These are phyloP conservation scores for Austroboletus novae-zelandiae DNA, from an alignment of 1,284 basidiomycete species.

Conservation along the genomic window DNA sequence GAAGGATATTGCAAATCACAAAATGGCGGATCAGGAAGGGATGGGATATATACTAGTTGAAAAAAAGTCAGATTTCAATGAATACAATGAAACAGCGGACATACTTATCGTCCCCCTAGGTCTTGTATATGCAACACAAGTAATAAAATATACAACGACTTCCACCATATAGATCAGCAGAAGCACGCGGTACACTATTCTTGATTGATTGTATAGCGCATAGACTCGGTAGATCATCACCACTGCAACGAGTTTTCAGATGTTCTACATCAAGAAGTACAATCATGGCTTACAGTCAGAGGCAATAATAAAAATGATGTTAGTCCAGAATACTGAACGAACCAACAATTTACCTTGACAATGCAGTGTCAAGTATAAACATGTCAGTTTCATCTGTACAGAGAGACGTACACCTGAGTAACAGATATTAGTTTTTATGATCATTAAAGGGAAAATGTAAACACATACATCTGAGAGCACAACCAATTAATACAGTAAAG, in stretches of 20 bases:
- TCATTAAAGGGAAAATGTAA: not conserved
- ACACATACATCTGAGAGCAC: conserved; percentile 6
- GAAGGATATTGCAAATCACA: conserved; percentile 9
- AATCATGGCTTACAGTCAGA: conserved; percentile 7
- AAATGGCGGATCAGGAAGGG: conserved; percentile 2
- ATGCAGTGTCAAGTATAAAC: not conserved
- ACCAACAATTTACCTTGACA: not conserved
- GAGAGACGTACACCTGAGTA: not conserved
- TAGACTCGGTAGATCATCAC: conserved; percentile 13
- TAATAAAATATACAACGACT: not conserved
- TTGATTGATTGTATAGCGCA: conserved; percentile 6
- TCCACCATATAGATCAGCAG: not conserved
- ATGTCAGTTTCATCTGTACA: too few relatives aligned
- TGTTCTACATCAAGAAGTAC: not conserved
- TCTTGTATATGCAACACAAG: not conserved
- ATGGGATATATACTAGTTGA: not conserved
- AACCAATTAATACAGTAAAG: not conserved
- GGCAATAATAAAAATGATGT: not conserved
- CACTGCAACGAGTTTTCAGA: not conserved
- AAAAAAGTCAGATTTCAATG: too few relatives aligned
- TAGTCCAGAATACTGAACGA: not conserved
- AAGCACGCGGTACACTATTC: conserved; percentile 2
- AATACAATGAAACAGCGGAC: not conserved
- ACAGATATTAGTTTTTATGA: not conserved
- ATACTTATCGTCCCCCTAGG: not conserved